A percentile compares a stretch with the other conserved stretches of the same genome.
Conservation (phyloP, 2,329 filamentous ascomycete genomes). For the Diaporthe destruens region DNA sequence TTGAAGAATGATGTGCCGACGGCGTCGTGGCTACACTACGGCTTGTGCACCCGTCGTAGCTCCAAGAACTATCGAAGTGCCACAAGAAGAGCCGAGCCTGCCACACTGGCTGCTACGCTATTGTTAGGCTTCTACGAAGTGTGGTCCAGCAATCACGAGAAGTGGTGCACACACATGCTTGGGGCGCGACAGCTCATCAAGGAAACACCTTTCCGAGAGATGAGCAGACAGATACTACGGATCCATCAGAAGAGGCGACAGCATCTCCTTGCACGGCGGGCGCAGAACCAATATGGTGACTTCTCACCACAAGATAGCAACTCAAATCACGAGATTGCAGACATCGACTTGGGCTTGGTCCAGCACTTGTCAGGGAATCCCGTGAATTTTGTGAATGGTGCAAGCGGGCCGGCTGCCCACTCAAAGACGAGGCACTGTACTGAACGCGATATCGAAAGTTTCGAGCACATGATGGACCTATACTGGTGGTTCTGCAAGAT, state of each 20-base stretch:
- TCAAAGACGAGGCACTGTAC: slow-evolving; percentile 49
- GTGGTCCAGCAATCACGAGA: slow-evolving; percentile 92
- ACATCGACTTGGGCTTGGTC: slow-evolving; percentile 58
- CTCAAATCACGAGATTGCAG: slow-evolving; percentile 51
- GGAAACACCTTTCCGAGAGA: slow-evolving; percentile 82
- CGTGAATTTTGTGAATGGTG: slow-evolving; percentile 47
- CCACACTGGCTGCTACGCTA: slow-evolving; percentile 89
- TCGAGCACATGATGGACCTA: slow-evolving; percentile 85
- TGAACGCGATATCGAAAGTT: slow-evolving; percentile 79
- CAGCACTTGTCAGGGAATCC: slow-evolving; percentile 56
- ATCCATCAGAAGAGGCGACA: slow-evolving; percentile 61
- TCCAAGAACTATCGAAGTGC: slow-evolving; percentile 80
- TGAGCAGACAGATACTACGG: slow-evolving; percentile 78
- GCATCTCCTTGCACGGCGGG: slow-evolving; percentile 38
- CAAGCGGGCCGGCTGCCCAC: slow-evolving; percentile 35
- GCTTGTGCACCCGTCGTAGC: slow-evolving; percentile 83
- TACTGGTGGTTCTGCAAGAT: slow-evolving; percentile 98
- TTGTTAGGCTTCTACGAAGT: slow-evolving; percentile 94
- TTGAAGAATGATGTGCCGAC: slow-evolving; percentile 80
- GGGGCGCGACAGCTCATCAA: slow-evolving; percentile 85
- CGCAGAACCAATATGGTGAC: slow-evolving; percentile 43
- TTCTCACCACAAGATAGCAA: slow-evolving; percentile 45
- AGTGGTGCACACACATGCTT: slow-evolving; percentile 93
- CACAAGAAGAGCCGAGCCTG: slow-evolving; percentile 77
- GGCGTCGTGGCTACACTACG: slow-evolving; percentile 91